These are phyloP conservation scores for Colletotrichum salicis DNA, from an alignment of 2,329 filamentous ascomycete species.

Conservation along the genomic window DNA sequence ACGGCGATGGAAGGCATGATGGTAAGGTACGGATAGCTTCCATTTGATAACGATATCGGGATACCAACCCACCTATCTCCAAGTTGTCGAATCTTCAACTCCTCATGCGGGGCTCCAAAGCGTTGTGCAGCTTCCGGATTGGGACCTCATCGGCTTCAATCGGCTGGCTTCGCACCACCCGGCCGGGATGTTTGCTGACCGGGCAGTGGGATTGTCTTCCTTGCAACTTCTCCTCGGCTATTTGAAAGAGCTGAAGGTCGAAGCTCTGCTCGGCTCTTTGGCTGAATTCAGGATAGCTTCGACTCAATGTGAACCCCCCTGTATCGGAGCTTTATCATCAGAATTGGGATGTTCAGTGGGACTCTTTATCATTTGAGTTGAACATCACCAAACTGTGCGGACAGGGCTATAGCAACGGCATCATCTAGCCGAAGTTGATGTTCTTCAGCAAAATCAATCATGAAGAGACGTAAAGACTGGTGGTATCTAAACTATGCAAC, in stretches of 20 bases:
- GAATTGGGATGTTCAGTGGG: too few relatives aligned
- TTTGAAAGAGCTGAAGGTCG: not conserved
- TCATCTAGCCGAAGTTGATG: not conserved
- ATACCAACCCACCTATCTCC: not conserved
- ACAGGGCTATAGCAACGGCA: too few relatives aligned
- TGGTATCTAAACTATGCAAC: not conserved
- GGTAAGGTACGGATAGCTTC: not conserved
- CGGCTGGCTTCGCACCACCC: not conserved
- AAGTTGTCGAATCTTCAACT: not conserved
- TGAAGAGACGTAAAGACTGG: not conserved
- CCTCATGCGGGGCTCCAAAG: not conserved
- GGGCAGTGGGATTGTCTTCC: constrained; percentile 19
- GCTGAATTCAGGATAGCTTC: constrained; percentile 17
- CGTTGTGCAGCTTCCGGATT: constrained; percentile 24
- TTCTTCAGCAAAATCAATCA: not conserved
- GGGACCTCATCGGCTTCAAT: not conserved
- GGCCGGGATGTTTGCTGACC: not conserved
- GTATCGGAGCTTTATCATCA: not conserved
- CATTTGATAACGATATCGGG: not conserved
- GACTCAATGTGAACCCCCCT: not conserved
- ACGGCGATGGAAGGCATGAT: not conserved
- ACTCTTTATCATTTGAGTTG: not conserved
- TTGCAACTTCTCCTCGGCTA: constrained; percentile 16
- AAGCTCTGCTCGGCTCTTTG: constrained; percentile 24
- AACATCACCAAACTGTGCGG: not conserved